Evolutionary conservation across 192 early-diverging fungal species (phyloP).

Genomic region (Physocladia obscura): DNA sequence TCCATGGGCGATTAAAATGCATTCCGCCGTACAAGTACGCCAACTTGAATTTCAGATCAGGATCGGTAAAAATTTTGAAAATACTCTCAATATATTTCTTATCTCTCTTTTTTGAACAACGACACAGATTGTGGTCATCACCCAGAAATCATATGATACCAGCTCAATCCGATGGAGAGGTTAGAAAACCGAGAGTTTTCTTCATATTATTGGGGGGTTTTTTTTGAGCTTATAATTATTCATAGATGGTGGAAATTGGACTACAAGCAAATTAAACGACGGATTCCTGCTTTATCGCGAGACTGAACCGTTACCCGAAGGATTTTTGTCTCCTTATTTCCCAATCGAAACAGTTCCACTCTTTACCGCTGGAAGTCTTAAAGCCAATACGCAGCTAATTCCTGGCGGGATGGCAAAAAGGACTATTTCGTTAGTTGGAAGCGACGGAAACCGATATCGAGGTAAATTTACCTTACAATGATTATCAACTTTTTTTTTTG

Average conservation of each 20-base stretch:
- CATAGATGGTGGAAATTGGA: slow-evolving; percentile 1
- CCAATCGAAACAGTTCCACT: not conserved
- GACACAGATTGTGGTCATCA: not conserved
- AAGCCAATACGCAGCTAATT: not conserved
- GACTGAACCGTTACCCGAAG: too few species aligned
- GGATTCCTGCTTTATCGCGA: slow-evolving; percentile 14
- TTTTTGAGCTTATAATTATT: too few species aligned
- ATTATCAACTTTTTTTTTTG: too few species aligned
- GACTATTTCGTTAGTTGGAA: not conserved
- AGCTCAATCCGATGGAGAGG: slow-evolving; percentile 5
- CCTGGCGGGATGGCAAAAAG: slow-evolving; percentile 11
- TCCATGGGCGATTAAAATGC: not conserved
- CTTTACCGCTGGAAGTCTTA: not conserved
- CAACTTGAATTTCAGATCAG: not conserved
- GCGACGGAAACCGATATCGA: slow-evolving; percentile 9
- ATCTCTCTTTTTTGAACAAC: too few species aligned
- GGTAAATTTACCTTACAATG: too few species aligned
- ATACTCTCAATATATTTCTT: too few species aligned
- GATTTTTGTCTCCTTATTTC: too few species aligned
- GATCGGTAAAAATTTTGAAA: too few species aligned
- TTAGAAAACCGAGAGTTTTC: too few species aligned
- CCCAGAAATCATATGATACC: not conserved
- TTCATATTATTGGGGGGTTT: too few species aligned
- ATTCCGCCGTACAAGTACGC: not conserved
- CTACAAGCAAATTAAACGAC: not conserved